Evolutionary conservation across 1,284 basidiomycete species (phyloP), one percentile per base, ranked within the genome.

Genomic region (Apiotrichum gracile): DNA sequence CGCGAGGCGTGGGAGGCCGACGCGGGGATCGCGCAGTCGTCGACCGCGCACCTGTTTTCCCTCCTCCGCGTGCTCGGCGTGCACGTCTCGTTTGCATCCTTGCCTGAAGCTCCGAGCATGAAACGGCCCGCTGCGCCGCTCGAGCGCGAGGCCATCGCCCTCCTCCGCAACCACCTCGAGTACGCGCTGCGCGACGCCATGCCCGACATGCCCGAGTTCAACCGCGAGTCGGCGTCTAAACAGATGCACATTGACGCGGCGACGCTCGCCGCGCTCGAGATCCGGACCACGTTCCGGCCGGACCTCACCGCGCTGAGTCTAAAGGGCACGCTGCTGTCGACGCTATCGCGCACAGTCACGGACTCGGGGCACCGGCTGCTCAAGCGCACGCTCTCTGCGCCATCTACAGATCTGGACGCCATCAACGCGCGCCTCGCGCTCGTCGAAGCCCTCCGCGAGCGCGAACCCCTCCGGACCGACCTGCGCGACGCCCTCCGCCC

Each of bases 201-300:
- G 84, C 88, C 89, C 5, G 64, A 66, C 16, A 78, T 89, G 19
- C 49, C 57, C 27, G 69, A 76, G 16, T 88, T 88, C 0, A 80
- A 76, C 47, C 81, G 80, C 52, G 87, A 91, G 68, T 77, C 72
- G 10, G 64, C 69, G 2, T 71, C 77, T n/a, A 74, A 78, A 24
- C 79, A 83, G 27, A 91, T 93, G 88, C 87, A 90, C 64, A 91
- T 94, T 55, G 91, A 94, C 69, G 82, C 87, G 2, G 86, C 92
- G 68, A 94, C 92, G 1, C 84, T 94, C 64, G 86, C 86, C 63
- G 87, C 88, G 9, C 82, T 96, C 22, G 91, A 97, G 73, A 87
- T 97, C 52, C 80, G 85, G 27, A 88, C 92, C 72, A 81, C 82
- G 21, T 78, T 86, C 33, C 79, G 84, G 29, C 86, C 88, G 57